phyloP scores from a whole-genome alignment of 225 moss, liverwort and hornwort genomes.

The Takakia lepidozioides region DNA sequence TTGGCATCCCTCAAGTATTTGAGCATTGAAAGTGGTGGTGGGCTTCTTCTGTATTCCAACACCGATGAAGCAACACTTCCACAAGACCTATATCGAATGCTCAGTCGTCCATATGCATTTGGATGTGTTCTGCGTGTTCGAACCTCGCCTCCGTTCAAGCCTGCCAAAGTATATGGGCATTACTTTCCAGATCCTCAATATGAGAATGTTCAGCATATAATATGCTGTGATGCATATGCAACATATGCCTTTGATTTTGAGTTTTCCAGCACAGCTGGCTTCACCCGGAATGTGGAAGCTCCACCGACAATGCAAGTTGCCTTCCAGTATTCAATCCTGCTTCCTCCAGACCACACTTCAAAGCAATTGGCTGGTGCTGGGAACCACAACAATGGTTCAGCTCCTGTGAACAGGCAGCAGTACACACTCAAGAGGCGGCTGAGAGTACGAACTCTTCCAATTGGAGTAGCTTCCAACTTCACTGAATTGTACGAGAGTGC shows the following conservation, averaged over 20 bases:
- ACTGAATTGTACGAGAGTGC: conserved; percentile 75
- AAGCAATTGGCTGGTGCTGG: conserved; percentile 26
- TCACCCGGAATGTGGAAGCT: conserved; percentile 76
- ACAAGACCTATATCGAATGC: conserved; percentile 99
- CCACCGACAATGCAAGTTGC: conserved; percentile 88
- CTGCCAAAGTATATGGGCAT: conserved; percentile 93
- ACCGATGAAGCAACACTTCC: conserved; percentile 97
- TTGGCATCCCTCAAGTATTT: conserved; percentile 95
- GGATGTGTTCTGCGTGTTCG: conserved; percentile 84
- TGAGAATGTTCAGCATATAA: conserved; percentile 91
- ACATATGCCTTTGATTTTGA: conserved; percentile 95
- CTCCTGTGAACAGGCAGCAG: conserved; percentile 36
- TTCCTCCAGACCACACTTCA: conserved; percentile 51
- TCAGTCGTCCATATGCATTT: conserved; percentile 96
- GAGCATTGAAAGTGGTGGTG: conserved; percentile 96
- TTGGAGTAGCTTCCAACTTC: conserved; percentile 65
- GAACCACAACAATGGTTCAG: conserved; percentile 22
- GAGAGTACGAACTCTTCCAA: conserved; percentile 73
- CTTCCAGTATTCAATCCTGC: conserved; percentile 88
- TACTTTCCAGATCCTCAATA: conserved; percentile 92
- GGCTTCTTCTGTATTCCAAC: conserved; percentile 80
- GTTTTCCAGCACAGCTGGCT: conserved; percentile 57
- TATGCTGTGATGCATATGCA: conserved; percentile 92
- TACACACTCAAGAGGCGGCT: conserved; percentile 76
- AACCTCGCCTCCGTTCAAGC: conserved; percentile 81